Percentiles rank a stretch among this genome's conserved stretches.
Conservation (phyloP, 768 basidiomycete genomes). For the Gyrodon lividus region DNA sequence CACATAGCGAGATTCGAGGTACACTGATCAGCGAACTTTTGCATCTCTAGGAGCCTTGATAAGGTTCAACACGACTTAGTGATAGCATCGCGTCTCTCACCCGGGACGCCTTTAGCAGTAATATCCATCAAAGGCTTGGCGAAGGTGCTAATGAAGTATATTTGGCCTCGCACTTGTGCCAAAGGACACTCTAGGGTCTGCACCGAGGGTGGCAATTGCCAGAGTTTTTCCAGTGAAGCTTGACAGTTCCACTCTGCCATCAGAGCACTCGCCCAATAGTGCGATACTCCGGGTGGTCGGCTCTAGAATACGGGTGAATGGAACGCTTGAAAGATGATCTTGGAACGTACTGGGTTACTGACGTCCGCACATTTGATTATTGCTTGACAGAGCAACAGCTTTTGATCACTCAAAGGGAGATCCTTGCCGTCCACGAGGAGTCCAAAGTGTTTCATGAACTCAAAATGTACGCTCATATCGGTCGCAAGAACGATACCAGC, state of each 20-base stretch:
- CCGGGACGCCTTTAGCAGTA: conserved; percentile 69
- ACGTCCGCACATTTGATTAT: conserved; percentile 98
- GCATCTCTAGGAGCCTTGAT: conserved; percentile 51
- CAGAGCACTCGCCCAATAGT: conserved; percentile 89
- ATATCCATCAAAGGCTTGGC: conserved; percentile 82
- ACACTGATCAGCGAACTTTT: conserved; percentile 64
- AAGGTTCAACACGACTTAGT: conserved; percentile 8
- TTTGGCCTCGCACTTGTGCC: conserved; percentile 77
- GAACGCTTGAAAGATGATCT: neutral
- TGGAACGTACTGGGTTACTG: conserved; percentile 84
- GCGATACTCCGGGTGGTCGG: conserved; percentile 88
- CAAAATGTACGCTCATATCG: conserved; percentile 89
- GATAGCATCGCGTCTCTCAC: conserved; percentile 38
- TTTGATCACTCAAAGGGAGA: conserved; percentile 43
- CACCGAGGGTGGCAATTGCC: conserved; percentile 66
- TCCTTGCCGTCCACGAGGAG: conserved; percentile 43
- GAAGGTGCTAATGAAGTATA: conserved; percentile 84
- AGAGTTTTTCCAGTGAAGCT: conserved; percentile 77
- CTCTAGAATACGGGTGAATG: conserved; percentile 48
- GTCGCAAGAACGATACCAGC: conserved; percentile 84
- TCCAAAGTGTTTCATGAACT: conserved; percentile 74
- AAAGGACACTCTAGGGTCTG: conserved; percentile 47
- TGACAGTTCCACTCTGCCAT: conserved; percentile 91
- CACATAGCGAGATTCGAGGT: conserved; percentile 68
- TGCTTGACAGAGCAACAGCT: conserved; percentile 81